phyloP scores from a whole-genome alignment of 176 grass and related monocot species.

The Ampelocalamus luodianensis region DNA sequence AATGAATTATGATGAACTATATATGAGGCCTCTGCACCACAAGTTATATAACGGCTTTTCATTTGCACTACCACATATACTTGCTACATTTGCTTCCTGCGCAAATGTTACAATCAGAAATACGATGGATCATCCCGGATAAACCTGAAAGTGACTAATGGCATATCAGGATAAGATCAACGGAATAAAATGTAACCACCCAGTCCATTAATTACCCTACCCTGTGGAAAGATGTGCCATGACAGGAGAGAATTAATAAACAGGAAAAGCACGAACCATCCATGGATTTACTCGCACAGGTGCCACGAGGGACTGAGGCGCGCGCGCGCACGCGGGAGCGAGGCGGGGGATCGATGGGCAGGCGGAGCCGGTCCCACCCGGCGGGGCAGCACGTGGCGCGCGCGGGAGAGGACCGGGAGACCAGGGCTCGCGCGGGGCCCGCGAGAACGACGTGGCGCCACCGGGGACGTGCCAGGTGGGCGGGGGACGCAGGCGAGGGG shows the following conservation, averaged over 20 bases:
- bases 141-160: background rate
- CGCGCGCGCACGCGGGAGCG: background rate
- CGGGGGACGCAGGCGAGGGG: background rate
- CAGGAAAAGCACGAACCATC: background rate
- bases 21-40: background rate
- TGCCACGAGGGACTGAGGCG: slow-evolving; percentile 31
- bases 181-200: background rate
- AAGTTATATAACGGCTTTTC: background rate
- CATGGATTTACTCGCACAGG: background rate
- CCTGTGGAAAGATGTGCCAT: background rate
- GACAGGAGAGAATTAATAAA: too few relatives aligned
- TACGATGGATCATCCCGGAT: background rate
- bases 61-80: background rate
- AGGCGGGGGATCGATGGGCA: background rate
- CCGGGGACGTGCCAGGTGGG: background rate
- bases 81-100: background rate
- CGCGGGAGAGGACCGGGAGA: background rate
- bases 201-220: background rate
- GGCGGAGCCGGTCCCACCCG: background rate
- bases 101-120: background rate
- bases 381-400: background rate
- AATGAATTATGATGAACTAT: background rate
- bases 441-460: background rate
- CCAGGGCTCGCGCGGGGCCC: background rate
- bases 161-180: slow-evolving; percentile 20